A percentile compares a stretch with the other conserved stretches of the same genome.
These are phyloP conservation scores for Lentinula edodes DNA, from an alignment of 768 basidiomycete species.

Conservation along the genomic window DNA sequence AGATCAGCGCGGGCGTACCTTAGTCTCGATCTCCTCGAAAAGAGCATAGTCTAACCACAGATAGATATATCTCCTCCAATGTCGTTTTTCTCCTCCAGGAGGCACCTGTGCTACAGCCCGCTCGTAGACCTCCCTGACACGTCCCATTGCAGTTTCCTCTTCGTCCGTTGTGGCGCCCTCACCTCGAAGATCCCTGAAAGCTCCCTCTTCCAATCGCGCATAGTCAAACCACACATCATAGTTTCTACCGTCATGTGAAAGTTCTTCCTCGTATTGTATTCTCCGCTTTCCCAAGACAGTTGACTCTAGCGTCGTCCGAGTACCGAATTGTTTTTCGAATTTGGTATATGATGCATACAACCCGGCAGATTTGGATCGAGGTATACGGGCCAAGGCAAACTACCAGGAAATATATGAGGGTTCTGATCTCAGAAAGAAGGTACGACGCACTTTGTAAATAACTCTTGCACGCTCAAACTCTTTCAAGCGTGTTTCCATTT, in stretches of 20 bases:
- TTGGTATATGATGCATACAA: conserved; percentile 93
- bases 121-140: conserved; percentile 93
- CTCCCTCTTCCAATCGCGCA: conserved; percentile 86
- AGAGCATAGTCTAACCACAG: conserved; percentile 94
- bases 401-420: conserved; percentile 22
- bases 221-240: conserved; percentile 99
- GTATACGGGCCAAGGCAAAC: conserved; percentile 93
- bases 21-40: conserved; percentile 94
- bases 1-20: conserved; percentile 41
- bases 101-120: conserved; percentile 94
- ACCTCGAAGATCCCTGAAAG: conserved; percentile 45
- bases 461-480: conserved; percentile 96
- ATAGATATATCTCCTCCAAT: conserved; percentile 88
- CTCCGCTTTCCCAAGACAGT: conserved; percentile 97
- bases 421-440: not conserved
- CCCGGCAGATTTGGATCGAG: conserved; percentile 82
- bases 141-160: conserved; percentile 49
- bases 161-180: conserved; percentile 73
- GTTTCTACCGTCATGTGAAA: conserved; percentile 85
- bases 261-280: conserved; percentile 97
- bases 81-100: conserved; percentile 87
- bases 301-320: conserved; percentile 78
- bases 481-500: conserved; percentile 95
- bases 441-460: conserved; percentile 81
- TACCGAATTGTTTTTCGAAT: conserved; percentile 98